A percentile compares a stretch with the other conserved stretches of the same genome.
Evolutionary conservation across 1,284 basidiomycete genomes (phyloP).

Genomic region (Rhodotorula sp.): DNA sequence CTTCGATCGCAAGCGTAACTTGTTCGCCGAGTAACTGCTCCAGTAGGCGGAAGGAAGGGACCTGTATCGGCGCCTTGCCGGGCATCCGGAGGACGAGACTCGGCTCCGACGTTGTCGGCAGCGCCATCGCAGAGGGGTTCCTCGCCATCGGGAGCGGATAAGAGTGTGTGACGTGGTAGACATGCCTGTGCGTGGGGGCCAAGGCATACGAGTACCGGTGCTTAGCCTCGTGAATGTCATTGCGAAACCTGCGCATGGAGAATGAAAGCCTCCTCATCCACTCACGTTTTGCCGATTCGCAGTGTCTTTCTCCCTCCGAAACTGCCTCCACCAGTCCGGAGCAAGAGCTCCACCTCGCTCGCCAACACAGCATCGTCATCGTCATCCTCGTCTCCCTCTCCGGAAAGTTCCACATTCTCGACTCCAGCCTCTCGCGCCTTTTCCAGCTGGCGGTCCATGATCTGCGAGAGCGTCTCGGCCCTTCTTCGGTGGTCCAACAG

Average conservation of each 20-base stretch:
- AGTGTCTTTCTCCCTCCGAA: slow-evolving; percentile 28
- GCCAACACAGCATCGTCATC: not conserved
- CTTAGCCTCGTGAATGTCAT: too few species aligned
- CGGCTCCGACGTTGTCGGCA: not conserved
- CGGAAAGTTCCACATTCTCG: not conserved
- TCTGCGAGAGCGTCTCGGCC: not conserved
- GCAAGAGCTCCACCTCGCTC: not conserved
- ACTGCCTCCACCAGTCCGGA: slow-evolving; percentile 6
- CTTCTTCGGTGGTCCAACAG: slow-evolving; percentile 24
- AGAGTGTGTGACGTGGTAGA: slow-evolving; percentile 28
- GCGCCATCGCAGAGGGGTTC: not conserved
- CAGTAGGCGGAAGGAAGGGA: slow-evolving; percentile 18
- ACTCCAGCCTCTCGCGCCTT: not conserved
- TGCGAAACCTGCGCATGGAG: not conserved
- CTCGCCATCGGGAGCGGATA: slow-evolving; percentile 14
- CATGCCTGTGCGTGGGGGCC: slow-evolving; percentile 10
- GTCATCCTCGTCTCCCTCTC: too few species aligned
- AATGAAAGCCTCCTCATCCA: not conserved
- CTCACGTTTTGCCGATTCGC: slow-evolving; percentile 13
- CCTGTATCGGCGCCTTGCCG: slow-evolving; percentile 11
- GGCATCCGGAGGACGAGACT: slow-evolving; percentile 22
- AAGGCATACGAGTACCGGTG: too few species aligned
- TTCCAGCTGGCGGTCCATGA: not conserved
- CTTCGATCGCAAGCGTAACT: not conserved
- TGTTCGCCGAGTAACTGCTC: slow-evolving; percentile 24